These are phyloP conservation scores for Diphasiastrum complanatum DNA, from an alignment of 83 land plant genomes.

Conservation along the genomic window DNA sequence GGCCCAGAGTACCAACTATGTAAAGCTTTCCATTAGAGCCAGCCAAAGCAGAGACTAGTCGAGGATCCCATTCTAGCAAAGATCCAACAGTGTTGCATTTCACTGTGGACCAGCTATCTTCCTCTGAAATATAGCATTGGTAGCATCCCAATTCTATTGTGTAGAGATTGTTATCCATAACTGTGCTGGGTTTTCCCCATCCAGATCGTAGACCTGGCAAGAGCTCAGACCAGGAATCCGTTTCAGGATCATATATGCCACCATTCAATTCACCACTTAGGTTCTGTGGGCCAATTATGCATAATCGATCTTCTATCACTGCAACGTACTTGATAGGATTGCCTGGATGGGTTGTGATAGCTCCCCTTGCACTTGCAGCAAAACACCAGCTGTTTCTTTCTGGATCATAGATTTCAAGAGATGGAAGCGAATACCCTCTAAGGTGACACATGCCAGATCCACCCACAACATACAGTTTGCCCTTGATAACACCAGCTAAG, in stretches of 20 bases:
- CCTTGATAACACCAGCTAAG: constrained; percentile 24
- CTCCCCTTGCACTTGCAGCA: constrained; percentile 30
- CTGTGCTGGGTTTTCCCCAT: constrained; percentile 38
- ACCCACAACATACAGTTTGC: constrained; percentile 28
- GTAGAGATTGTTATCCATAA: constrained; percentile 32
- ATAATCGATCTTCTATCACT: constrained; percentile 24
- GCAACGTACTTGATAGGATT: constrained; percentile 28
- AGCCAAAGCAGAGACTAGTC: constrained; percentile 25
- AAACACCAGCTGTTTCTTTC: constrained; percentile 22
- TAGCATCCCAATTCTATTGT: constrained; percentile 28
- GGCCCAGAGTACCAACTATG: constrained; percentile 31
- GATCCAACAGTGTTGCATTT: constrained; percentile 17
- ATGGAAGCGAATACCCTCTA: constrained; percentile 28
- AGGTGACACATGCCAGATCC: constrained; percentile 29
- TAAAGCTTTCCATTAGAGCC: constrained; percentile 33
- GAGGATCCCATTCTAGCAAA: constrained; percentile 27
- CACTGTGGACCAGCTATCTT: constrained; percentile 27
- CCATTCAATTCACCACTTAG: constrained; percentile 18
- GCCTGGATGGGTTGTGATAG: constrained; percentile 18
- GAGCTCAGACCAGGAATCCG: constrained; percentile 24
- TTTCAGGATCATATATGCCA: constrained; percentile 30
- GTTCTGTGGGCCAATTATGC: constrained; percentile 26
- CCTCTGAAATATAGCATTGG: constrained; percentile 26
- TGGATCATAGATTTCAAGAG: constrained; percentile 30
- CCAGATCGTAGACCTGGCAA: constrained; percentile 25